Evolutionary conservation across 2,329 filamentous ascomycete species (phyloP).

Genomic region (Allantophomopsis lycopodina): DNA sequence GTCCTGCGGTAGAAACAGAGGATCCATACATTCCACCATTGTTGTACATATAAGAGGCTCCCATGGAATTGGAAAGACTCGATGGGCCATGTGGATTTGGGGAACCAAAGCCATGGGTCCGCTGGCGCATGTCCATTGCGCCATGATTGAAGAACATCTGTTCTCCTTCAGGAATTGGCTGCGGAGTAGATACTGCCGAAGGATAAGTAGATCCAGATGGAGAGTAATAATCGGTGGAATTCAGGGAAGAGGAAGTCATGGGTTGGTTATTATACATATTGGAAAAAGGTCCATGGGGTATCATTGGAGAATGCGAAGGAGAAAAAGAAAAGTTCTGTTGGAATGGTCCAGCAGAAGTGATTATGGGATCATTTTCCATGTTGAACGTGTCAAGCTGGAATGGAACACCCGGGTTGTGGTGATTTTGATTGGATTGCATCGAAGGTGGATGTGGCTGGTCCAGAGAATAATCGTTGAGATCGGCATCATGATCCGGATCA

Average conservation of each 20-base stretch:
- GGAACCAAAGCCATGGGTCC: constrained; percentile 32
- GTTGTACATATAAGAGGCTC: constrained; percentile 50
- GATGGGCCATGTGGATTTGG: constrained; percentile 19
- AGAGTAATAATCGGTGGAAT: constrained; percentile 57
- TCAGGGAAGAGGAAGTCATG: constrained; percentile 47
- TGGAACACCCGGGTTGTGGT: constrained; percentile 28
- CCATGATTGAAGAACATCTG: constrained; percentile 49
- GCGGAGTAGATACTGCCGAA: constrained; percentile 57
- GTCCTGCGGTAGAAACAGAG: constrained; percentile 31
- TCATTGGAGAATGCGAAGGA: constrained; percentile 54
- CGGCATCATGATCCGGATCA: constrained; percentile 45
- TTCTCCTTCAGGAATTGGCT: constrained; percentile 48
- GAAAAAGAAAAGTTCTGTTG: constrained; percentile 59
- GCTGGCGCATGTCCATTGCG: constrained; percentile 30
- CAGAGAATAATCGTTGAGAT: constrained; percentile 52
- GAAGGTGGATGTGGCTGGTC: constrained; percentile 30
- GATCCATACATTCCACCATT: constrained; percentile 40
- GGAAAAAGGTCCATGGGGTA: constrained; percentile 43
- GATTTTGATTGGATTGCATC: constrained; percentile 23
- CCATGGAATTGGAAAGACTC: constrained; percentile 42
- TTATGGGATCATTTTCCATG: constrained; percentile 41
- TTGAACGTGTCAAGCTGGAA: constrained; percentile 43
- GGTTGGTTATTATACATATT: constrained; percentile 46
- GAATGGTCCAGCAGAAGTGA: constrained; percentile 53
- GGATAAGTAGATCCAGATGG: constrained; percentile 57